Conservation (phyloP, 1,284 basidiomycete species). For the Sanguinoderma infundibulare region DNA sequence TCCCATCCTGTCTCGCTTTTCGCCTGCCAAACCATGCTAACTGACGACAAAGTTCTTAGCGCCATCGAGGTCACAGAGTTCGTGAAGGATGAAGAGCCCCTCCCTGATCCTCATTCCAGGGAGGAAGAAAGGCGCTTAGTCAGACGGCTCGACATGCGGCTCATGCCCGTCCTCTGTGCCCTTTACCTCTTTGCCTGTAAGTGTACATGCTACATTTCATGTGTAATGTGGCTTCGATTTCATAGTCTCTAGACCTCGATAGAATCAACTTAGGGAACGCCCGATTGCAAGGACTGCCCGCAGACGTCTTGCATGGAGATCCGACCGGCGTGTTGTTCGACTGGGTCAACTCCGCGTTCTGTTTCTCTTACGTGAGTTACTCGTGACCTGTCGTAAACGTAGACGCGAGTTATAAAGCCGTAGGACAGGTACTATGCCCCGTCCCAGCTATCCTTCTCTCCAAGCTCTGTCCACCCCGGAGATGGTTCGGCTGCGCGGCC, state of each 20-base stretch:
- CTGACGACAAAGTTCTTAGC: neutral
- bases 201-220: constrained; percentile 27
- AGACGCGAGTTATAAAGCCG: neutral
- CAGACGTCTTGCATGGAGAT: constrained; percentile 69
- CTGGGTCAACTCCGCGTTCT: constrained; percentile 78
- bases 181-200: constrained; percentile 78
- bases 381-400: neutral
- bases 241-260: constrained; percentile 57
- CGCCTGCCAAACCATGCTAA: neutral
- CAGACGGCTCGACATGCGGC: constrained; percentile 67
- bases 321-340: constrained; percentile 68
- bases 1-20: neutral
- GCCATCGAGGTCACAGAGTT: neutral
- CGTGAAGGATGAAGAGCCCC: neutral
- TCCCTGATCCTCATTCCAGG: neutral
- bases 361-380: constrained; percentile 70
- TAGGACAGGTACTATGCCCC: constrained; percentile 66
- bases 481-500: constrained; percentile 69
- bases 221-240: neutral
- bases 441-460: constrained; percentile 70
- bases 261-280: constrained; percentile 80
- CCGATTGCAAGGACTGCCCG: constrained; percentile 67
- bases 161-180: constrained; percentile 71
- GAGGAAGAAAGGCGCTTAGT: constrained; percentile 61
- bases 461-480: constrained; percentile 67